phyloP scores from a whole-genome alignment of 371 early-diverging fungal species.

The Circinella umbellata region DNA sequence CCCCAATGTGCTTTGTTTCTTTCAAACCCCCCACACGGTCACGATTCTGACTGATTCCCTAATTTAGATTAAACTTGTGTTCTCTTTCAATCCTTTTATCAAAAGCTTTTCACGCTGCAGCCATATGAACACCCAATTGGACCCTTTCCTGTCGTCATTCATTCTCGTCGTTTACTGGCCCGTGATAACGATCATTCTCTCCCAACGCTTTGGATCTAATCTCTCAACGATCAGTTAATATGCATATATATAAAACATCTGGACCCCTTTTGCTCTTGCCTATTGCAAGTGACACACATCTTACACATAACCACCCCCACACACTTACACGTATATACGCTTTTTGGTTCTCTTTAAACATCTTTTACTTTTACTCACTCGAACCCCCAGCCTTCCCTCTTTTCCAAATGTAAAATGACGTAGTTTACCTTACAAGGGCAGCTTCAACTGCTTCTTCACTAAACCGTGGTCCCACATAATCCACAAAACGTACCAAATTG shows the following conservation, averaged over 20 bases:
- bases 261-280: background rate
- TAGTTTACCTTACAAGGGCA: constrained; percentile 38
- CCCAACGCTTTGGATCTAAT: constrained; percentile 7
- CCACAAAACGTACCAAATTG: constrained; percentile 55
- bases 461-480: constrained; percentile 42
- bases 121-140: constrained; percentile 6
- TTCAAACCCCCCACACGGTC: constrained; percentile 8
- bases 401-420: constrained; percentile 1
- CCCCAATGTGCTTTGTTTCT: no score
- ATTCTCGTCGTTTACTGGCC: constrained; percentile 6
- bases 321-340: background rate
- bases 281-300: background rate
- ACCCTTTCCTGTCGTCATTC: constrained; percentile 11
- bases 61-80: background rate
- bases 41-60: constrained; percentile 7
- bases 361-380: no score
- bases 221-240: constrained; percentile 2
- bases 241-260: background rate
- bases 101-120: constrained; percentile 3
- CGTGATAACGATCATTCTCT: constrained; percentile 9
- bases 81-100: constrained; percentile 1
- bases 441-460: constrained; percentile 47
- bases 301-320: background rate
- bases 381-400: background rate
- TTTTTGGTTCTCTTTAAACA: no score